Conservation (phyloP, 139 green algal species). For the Dunaliella sp. region DNA sequence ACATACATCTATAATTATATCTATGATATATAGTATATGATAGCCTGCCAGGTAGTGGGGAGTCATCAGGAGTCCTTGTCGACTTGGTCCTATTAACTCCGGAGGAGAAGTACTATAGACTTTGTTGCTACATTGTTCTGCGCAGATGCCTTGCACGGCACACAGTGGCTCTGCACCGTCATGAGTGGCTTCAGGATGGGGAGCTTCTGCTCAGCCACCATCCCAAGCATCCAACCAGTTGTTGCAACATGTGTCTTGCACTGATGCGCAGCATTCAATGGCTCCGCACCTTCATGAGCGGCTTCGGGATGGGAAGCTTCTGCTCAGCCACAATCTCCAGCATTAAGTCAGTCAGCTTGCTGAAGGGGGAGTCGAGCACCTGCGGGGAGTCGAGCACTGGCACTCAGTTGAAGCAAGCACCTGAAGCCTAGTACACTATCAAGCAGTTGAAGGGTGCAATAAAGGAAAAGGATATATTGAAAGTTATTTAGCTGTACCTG, state of each 20-base stretch:
- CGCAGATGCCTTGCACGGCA: constrained; percentile 23
- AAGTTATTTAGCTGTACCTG: no score
- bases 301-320: constrained; percentile 57
- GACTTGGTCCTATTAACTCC: no score
- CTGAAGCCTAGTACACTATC: no score
- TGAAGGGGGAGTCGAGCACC: constrained; percentile 94
- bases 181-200: constrained; percentile 47
- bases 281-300: constrained; percentile 20
- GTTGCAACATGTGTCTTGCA: neutral
- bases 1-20: no score
- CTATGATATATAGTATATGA: no score
- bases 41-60: no score
- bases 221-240: constrained; percentile 84
- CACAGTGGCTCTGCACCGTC: constrained; percentile 16
- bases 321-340: constrained; percentile 82
- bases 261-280: constrained; percentile 26
- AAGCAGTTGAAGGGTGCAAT: no score
- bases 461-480: no score
- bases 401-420: no score
- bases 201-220: constrained; percentile 73
- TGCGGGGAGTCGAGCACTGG: no score
- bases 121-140: neutral
- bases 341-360: constrained; percentile 82
- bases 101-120: no score
- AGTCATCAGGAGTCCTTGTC: no score